Base-by-base conservation (phyloP, 225 moss, liverwort and hornwort genomes). In the Sphagnum contortum region DNA sequence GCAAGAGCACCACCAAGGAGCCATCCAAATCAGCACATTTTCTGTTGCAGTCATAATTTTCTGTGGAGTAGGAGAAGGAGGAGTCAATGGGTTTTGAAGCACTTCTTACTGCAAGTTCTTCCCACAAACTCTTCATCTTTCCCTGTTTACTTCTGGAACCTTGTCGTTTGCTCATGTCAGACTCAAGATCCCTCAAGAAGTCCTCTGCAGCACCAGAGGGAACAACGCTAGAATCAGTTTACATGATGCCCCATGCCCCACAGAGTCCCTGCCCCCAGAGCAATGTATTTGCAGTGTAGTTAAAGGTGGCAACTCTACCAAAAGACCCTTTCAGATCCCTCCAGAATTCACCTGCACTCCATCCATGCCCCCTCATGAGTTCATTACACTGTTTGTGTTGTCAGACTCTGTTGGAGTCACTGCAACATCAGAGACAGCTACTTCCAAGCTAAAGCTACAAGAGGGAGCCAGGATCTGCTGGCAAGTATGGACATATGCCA, bases 281-380 rank as follows among this genome's bases (percentile, higher is more conserved):
- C 49, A 66, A 60, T 50, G 59, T 57, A 65, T 52, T 55, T 70
- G 68, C 81, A 70, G 73, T 29, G 29, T 29, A 29, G 74, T 70
- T 58, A 66, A 70, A 64, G 85, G 66, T 79, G 62, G 80, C 81
- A 83, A 74, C 80, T 86, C 87, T 93, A 93, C 93, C 98, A 84
- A 98, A 72, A 61, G 89, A 98, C 71, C 85, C 85, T 74, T 91
- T 77, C 71, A 98, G 70, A 76, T 93, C 93, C 79, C 74, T 87
- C 84, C 88, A 93, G 76, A 98, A 89, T 73, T 98, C 83, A 70
- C 93, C 98, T 98, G 96, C 96, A 91, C 65, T 88, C 54, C 75
- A 29, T 29, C 80, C 78, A 74, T 64, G 73, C 64, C 77, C 68
- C 69, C 53, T 49, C 64, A 72, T 73, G 56, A 79, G 76, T 74